A percentile compares a stretch with the other conserved stretches of the same genome.
Evolutionary conservation across 2,329 filamentous ascomycete species (phyloP).

Genomic region (Penicillium paneum): DNA sequence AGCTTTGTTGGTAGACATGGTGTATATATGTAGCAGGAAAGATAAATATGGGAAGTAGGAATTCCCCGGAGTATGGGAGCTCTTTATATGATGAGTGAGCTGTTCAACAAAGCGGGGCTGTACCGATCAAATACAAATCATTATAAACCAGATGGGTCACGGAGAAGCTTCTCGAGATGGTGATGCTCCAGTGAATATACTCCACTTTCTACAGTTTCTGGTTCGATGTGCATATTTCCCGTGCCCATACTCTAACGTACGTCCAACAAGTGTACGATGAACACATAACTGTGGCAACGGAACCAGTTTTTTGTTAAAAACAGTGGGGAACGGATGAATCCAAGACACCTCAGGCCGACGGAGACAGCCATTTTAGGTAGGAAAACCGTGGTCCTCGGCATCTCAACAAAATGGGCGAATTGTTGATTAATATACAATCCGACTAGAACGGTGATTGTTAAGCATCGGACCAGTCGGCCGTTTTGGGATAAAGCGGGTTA

Average conservation of each 20-base stretch:
- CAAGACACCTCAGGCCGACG: slow-evolving; percentile 18
- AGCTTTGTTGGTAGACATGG: slow-evolving; percentile 60
- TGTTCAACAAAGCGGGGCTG: slow-evolving; percentile 19
- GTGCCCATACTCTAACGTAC: neutral
- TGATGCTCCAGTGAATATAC: slow-evolving; percentile 11
- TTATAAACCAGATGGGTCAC: slow-evolving; percentile 23
- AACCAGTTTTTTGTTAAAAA: neutral
- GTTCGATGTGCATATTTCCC: neutral
- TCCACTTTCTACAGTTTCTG: slow-evolving; percentile 15
- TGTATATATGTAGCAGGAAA: slow-evolving; percentile 9
- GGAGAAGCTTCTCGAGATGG: slow-evolving; percentile 29
- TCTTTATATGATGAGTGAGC: slow-evolving; percentile 8
- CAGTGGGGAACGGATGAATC: slow-evolving; percentile 23
- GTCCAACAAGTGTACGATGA: neutral
- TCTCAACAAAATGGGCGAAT: neutral
- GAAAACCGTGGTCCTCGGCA: slow-evolving; percentile 21
- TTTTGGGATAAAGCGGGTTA: slow-evolving; percentile 1
- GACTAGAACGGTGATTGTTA: slow-evolving; percentile 18
- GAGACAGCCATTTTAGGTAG: slow-evolving; percentile 25
- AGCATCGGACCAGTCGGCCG: slow-evolving; percentile 20
- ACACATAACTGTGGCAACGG: slow-evolving; percentile 6
- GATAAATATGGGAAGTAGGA: neutral
- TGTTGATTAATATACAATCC: neutral
- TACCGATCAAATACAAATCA: slow-evolving; percentile 13
- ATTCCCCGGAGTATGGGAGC: neutral